Evolutionary conservation across 306 rosid genomes (phyloP).

Genomic region (Luffa aegyptiaca): DNA sequence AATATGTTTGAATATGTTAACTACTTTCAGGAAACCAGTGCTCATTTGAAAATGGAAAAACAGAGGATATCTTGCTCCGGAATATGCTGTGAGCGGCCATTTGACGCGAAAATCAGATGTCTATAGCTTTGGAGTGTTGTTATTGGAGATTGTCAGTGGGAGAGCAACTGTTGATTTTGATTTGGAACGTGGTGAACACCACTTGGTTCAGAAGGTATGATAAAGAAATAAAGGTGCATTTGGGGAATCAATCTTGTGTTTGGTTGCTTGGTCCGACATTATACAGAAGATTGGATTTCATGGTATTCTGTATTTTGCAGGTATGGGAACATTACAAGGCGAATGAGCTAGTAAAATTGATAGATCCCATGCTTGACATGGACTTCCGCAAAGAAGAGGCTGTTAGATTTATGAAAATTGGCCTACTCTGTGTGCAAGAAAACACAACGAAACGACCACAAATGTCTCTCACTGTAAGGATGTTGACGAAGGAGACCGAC

Average conservation of each 20-base stretch:
- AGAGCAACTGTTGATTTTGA: constrained; percentile 41
- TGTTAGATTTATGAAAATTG: constrained; percentile 52
- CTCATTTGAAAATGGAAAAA: constrained; percentile 18
- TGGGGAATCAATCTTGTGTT: background rate
- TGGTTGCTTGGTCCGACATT: background rate
- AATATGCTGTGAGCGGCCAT: constrained; percentile 73
- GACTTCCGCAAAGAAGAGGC: constrained; percentile 39
- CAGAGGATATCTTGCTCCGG: constrained; percentile 96
- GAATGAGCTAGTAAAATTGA: constrained; percentile 27
- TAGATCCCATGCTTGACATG: constrained; percentile 44
- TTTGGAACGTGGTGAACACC: constrained; percentile 45
- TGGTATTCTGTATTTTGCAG: constrained; percentile 28
- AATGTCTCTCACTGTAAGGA: constrained; percentile 44
- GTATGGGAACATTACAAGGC: constrained; percentile 59
- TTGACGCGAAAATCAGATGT: constrained; percentile 84
- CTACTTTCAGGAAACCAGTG: constrained; percentile 8
- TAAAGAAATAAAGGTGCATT: background rate
- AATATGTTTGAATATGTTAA: background rate
- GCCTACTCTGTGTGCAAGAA: constrained; percentile 83
- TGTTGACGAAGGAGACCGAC: constrained; percentile 25
- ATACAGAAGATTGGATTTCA: background rate
- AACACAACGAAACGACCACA: constrained; percentile 45
- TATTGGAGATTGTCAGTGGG: constrained; percentile 69
- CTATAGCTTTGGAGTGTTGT: constrained; percentile 76
- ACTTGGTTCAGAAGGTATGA: constrained; percentile 79